Percentiles rank a stretch among this genome's conserved stretches.
These are phyloP conservation scores for Pythium guiyangense DNA, from an alignment of 352 stramenopile species.

Conservation along the genomic window DNA sequence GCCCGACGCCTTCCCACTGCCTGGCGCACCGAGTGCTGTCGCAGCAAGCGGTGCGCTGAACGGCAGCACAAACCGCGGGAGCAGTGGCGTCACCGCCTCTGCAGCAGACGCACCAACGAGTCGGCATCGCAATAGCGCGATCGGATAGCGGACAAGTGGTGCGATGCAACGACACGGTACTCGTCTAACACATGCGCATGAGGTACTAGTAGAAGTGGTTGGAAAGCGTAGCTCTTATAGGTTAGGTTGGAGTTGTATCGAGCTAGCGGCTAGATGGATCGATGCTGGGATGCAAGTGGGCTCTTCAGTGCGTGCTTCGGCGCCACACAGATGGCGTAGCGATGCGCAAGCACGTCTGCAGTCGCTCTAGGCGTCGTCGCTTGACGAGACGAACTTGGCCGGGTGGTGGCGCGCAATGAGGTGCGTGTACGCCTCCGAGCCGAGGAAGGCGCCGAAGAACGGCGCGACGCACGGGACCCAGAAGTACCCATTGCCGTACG, in stretches of 20 bases:
- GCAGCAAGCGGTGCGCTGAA: neutral
- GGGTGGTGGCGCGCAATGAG: slow-evolving; percentile 63
- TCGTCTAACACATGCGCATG: neutral
- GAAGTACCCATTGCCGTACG: slow-evolving; percentile 66
- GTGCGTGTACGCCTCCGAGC: slow-evolving; percentile 60
- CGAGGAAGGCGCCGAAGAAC: slow-evolving; percentile 58
- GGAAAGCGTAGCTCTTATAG: neutral
- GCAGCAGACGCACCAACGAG: too few relatives aligned
- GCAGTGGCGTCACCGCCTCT: neutral
- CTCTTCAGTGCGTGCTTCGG: neutral
- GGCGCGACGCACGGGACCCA: slow-evolving; percentile 69
- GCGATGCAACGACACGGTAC: neutral
- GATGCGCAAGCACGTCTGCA: neutral
- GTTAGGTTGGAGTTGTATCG: too few relatives aligned
- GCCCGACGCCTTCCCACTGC: neutral
- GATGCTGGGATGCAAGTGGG: too few relatives aligned
- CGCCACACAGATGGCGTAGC: neutral
- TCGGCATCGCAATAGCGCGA: neutral
- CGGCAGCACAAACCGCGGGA: neutral
- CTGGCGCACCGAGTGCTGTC: neutral
- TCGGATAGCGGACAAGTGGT: neutral
- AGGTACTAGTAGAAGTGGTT: neutral
- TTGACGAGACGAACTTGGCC: slow-evolving; percentile 36
- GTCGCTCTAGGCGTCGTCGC: slow-evolving; percentile 16
- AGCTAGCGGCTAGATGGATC: too few relatives aligned